phyloP scores from a whole-genome alignment of 306 rosid species.

The Gillenia trifoliata region DNA sequence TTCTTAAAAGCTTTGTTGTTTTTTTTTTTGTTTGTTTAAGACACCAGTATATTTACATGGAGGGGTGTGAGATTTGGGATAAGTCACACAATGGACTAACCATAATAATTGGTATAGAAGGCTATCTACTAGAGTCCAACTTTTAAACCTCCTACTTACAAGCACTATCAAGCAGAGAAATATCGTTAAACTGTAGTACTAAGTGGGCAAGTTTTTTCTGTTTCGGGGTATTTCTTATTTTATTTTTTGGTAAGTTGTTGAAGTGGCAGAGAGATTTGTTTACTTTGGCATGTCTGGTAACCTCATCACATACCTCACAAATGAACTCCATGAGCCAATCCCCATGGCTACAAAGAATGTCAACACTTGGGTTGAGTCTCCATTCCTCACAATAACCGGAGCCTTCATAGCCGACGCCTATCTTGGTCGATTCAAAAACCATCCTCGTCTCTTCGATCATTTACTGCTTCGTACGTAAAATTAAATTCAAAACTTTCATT shows the following conservation, averaged over 20 bases:
- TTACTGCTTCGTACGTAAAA: constrained; percentile 20
- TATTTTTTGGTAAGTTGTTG: constrained; percentile 30
- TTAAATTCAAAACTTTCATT: not conserved
- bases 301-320: constrained; percentile 35
- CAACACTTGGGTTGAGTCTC: constrained; percentile 43
- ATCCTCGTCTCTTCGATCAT: constrained; percentile 28
- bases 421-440: constrained; percentile 44
- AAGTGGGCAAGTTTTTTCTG: too few species aligned
- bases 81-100: too few species aligned
- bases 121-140: too few species aligned
- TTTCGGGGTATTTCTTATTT: too few species aligned
- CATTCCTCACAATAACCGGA: constrained; percentile 32
- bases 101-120: too few species aligned
- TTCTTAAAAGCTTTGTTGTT: too few species aligned
- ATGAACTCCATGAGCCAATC: constrained; percentile 23
- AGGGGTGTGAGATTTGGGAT: too few species aligned
- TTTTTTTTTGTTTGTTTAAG: too few species aligned
- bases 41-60: too few species aligned
- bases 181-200: too few species aligned
- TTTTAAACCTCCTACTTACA: too few species aligned
- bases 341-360: constrained; percentile 35
- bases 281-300: constrained; percentile 35
- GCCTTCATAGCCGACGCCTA: constrained; percentile 43
- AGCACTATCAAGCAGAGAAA: too few species aligned
- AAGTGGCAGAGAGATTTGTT: constrained; percentile 45